phyloP scores from a whole-genome alignment of 2,329 filamentous ascomycete genomes.

The Pezicula neosporulosa region DNA sequence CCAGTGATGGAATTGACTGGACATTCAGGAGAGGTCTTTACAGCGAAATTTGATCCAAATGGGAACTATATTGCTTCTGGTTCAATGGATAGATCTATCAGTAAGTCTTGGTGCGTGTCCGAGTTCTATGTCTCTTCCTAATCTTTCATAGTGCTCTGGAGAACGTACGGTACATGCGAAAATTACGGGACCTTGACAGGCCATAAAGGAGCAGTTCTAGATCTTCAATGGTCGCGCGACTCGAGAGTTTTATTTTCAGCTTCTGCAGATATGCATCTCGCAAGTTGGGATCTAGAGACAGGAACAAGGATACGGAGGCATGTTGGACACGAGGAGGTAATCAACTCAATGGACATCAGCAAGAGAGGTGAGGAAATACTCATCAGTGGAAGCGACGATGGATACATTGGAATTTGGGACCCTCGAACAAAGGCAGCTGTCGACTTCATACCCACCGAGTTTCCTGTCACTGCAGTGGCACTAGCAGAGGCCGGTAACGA shows the following conservation, averaged over 20 bases:
- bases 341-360: constrained; percentile 88
- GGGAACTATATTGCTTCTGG: constrained; percentile 90
- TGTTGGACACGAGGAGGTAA: constrained; percentile 89
- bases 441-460: constrained; percentile 86
- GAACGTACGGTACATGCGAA: constrained; percentile 86
- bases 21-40: constrained; percentile 81
- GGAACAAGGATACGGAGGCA: constrained; percentile 91
- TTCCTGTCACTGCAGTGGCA: constrained; percentile 86
- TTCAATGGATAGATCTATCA: constrained; percentile 89
- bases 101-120: constrained; percentile 44
- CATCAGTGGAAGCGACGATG: constrained; percentile 90
- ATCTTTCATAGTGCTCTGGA: constrained; percentile 72
- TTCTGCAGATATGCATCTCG: constrained; percentile 88
- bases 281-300: constrained; percentile 91
- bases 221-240: constrained; percentile 96
- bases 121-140: constrained; percentile 15
- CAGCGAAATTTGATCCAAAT: constrained; percentile 83
- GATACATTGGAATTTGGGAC: constrained; percentile 93
- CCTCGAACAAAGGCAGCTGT: constrained; percentile 84
- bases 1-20: constrained; percentile 93
- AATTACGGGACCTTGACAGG: constrained; percentile 89
- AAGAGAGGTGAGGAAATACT: constrained; percentile 87
- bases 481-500: constrained; percentile 95
- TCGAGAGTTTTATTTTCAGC: constrained; percentile 87
- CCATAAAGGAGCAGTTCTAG: constrained; percentile 86